phyloP scores from a whole-genome alignment of 805 yeast genomes.

The Candida orba region DNA sequence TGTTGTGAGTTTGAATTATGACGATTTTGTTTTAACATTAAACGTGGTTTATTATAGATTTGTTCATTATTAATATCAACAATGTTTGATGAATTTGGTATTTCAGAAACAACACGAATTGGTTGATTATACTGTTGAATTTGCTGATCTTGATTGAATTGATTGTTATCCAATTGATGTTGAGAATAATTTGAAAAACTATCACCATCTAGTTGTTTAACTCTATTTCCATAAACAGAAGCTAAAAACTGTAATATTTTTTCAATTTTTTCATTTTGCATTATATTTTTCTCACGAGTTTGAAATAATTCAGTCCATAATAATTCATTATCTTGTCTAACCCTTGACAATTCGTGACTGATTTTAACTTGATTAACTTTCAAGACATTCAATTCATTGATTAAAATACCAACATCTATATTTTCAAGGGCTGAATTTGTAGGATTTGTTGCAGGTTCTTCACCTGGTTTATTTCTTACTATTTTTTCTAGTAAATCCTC shows the following conservation, averaged over 20 bases:
- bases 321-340: conserved; percentile 80
- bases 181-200: conserved; percentile 1
- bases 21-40: conserved; percentile 16
- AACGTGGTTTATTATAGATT: conserved; percentile 12
- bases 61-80: background rate
- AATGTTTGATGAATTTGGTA: background rate
- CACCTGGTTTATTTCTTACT: conserved; percentile 49
- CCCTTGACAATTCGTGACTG: conserved; percentile 75
- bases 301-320: conserved; percentile 85
- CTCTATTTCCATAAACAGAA: conserved; percentile 38
- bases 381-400: conserved; percentile 40
- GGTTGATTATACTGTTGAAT: conserved; percentile 3
- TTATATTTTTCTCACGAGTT: conserved; percentile 77
- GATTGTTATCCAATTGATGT: conserved; percentile 4
- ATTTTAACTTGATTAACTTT: conserved; percentile 75
- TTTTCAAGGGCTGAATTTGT: conserved; percentile 1
- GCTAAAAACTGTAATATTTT: conserved; percentile 84
- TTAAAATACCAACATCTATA: conserved; percentile 27
- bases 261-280: conserved; percentile 83
- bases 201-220: conserved; percentile 18
- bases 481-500: conserved; percentile 84
- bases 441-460: conserved; percentile 22
- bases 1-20: conserved; percentile 7
- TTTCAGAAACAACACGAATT: background rate
- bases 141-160: conserved; percentile 6